Conservation (phyloP, 2,329 filamentous ascomycete genomes). For the Westerdykella sp. region DNA sequence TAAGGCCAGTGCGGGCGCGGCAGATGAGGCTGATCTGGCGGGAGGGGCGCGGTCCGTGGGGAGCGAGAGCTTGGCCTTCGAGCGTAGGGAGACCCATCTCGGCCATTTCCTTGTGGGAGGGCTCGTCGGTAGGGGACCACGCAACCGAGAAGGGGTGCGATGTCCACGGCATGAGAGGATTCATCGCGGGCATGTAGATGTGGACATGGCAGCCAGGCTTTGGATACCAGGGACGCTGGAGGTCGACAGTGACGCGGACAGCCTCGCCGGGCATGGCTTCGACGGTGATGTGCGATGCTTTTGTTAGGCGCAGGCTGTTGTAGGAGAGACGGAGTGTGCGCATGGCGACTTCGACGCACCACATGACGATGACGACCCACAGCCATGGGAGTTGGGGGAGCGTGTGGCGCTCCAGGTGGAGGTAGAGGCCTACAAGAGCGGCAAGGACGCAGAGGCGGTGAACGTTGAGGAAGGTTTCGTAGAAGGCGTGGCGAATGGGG, state of each 20-base stretch:
- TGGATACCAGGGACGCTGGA: conserved; percentile 50
- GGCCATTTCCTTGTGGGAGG: conserved; percentile 27
- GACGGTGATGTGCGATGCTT: conserved; percentile 48
- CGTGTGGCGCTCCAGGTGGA: conserved; percentile 65
- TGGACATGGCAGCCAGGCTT: conserved; percentile 55
- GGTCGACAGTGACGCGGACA: conserved; percentile 55
- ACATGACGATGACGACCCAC: conserved; percentile 66
- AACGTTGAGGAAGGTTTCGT: conserved; percentile 87
- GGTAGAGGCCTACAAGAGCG: conserved; percentile 64
- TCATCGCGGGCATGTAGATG: conserved; percentile 48
- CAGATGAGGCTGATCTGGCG: conserved; percentile 63
- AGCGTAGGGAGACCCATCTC: conserved; percentile 19
- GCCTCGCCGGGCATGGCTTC: conserved; percentile 56
- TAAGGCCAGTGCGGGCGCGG: conserved; percentile 68
- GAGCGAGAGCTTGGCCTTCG: conserved; percentile 21
- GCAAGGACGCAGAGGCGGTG: conserved; percentile 72
- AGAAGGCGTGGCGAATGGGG: conserved; percentile 85
- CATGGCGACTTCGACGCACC: conserved; percentile 59
- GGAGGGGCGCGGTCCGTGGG: conserved; percentile 20
- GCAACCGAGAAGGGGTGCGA: conserved; percentile 48
- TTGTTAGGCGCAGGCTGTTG: conserved; percentile 49
- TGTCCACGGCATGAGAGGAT: conserved; percentile 33
- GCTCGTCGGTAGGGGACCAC: conserved; percentile 37
- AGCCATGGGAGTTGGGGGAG: conserved; percentile 69
- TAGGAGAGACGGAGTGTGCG: conserved; percentile 47